Base-by-base conservation (phyloP, 768 basidiomycete genomes). In the Ramaria rubella region DNA sequence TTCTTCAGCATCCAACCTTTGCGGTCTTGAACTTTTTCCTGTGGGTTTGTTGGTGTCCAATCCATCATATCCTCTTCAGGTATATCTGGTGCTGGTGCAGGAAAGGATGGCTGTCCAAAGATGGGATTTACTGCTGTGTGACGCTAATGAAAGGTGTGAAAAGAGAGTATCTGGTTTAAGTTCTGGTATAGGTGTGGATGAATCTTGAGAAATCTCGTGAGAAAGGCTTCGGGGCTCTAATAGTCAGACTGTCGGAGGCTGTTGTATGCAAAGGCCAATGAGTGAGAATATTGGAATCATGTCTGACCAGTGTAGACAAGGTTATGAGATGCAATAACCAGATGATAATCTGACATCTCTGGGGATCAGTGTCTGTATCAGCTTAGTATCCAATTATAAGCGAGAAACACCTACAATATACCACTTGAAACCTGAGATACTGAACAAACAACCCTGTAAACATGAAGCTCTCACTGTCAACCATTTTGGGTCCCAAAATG, bases 401-500 rank as follows among this genome's bases (percentile, higher is more conserved):
- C 58, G 40, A 17, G 46, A 3, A 48, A 19, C n/a, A 69, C 84
- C 54, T 65, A 86, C 89, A 59, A 80, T 81, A 64, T 91, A 87
- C 57, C 68, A 64, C 8, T 68, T 69, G 67, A 82, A 87, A 21
- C 89, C 87, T 26, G 73, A 76, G 33, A 88, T 72, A 49, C 86
- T 81, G 23, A 90, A 76, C 59, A 83, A 79, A 19, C 87, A 80
- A 2, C 89, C 87, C 72, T 90, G 87, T 40, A 79, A 72, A 62
- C 80, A 77, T 12, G 85, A 82, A 61, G 72, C 77, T 60, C 77
- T 77, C 53, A 80, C 72, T 9, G 78, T 73, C 23, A 77, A 70
- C 68, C 91, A 92, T 19, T 86, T 87, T 12, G 90, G 92, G 65
- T 95, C 84, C 93, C 93, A 95, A 1, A 78, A 81, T 0, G 83